These are phyloP conservation scores for Backusella tuberculispora DNA, from an alignment of 192 early-diverging fungal genomes.

Conservation along the genomic window DNA sequence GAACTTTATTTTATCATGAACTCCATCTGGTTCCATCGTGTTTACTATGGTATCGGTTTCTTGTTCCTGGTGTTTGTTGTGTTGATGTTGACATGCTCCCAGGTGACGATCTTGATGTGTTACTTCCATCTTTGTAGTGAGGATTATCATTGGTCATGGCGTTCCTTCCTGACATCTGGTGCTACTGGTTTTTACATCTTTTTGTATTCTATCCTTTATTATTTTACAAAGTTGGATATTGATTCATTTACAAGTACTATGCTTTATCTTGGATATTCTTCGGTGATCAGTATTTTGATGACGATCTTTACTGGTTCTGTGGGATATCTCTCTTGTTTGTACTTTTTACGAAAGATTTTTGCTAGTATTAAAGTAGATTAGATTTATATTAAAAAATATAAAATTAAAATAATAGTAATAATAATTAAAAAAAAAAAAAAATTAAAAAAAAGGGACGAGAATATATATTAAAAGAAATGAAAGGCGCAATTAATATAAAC, in stretches of 20 bases:
- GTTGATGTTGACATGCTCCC: constrained; percentile 81
- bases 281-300: constrained; percentile 74
- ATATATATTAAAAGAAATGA: too few relatives aligned
- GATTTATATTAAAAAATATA: constrained; percentile 15
- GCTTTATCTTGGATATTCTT: constrained; percentile 91
- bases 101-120: constrained; percentile 86
- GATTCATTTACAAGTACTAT: constrained; percentile 75
- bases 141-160: constrained; percentile 89
- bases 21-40: constrained; percentile 91
- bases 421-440: neutral
- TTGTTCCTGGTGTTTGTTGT: constrained; percentile 87
- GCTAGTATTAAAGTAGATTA: constrained; percentile 87
- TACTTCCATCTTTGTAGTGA: constrained; percentile 93
- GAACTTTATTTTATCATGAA: constrained; percentile 98
- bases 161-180: constrained; percentile 85
- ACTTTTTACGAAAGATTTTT: constrained; percentile 85
- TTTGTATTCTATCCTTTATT: constrained; percentile 89
- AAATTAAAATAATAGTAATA: neutral
- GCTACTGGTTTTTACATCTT: constrained; percentile 91
- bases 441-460: neutral
- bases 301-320: constrained; percentile 70
- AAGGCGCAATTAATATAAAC: too few relatives aligned
- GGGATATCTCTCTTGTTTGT: constrained; percentile 79
- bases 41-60: constrained; percentile 95
- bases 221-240: constrained; percentile 80